These are phyloP conservation scores for Claviceps arundinis DNA, from an alignment of 2,329 filamentous ascomycete genomes.

Conservation along the genomic window DNA sequence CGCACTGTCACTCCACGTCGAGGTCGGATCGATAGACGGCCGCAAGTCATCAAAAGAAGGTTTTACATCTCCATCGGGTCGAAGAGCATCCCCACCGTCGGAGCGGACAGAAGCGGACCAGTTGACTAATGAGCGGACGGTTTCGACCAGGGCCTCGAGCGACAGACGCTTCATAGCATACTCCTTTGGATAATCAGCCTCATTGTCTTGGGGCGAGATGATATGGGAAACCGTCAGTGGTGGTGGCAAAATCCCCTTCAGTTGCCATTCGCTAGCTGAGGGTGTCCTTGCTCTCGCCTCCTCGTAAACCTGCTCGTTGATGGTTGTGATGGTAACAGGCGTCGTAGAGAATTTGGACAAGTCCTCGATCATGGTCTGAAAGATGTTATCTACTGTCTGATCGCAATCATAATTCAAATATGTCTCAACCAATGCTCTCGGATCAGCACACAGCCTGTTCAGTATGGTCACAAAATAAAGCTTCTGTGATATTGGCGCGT, in stretches of 20 bases:
- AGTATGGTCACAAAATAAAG: constrained; percentile 80
- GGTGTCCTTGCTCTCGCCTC: constrained; percentile 56
- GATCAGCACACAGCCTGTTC: constrained; percentile 71
- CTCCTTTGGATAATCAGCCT: constrained; percentile 69
- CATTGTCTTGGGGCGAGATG: constrained; percentile 41
- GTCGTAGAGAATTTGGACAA: constrained; percentile 75
- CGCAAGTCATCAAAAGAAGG: constrained; percentile 35
- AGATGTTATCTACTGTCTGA: constrained; percentile 89
- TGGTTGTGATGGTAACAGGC: constrained; percentile 58
- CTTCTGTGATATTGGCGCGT: constrained; percentile 80
- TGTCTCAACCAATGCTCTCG: constrained; percentile 78
- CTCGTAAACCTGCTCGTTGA: constrained; percentile 77
- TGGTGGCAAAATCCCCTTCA: constrained; percentile 72
- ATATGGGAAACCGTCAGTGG: constrained; percentile 73
- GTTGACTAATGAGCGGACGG: constrained; percentile 77
- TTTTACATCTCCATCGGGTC: constrained; percentile 22
- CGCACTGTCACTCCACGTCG: constrained; percentile 42
- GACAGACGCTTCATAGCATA: constrained; percentile 85
- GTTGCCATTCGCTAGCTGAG: constrained; percentile 65
- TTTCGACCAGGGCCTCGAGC: constrained; percentile 77
- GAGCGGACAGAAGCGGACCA: constrained; percentile 62
- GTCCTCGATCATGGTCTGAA: constrained; percentile 88
- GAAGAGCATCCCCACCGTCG: constrained; percentile 29
- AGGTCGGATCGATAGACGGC: constrained; percentile 55
- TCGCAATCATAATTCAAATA: constrained; percentile 99